A percentile compares a stretch with the other conserved stretches of the same genome.
Conservation (phyloP, 2,329 filamentous ascomycete species). For the Xylariomycetidae sp. region DNA sequence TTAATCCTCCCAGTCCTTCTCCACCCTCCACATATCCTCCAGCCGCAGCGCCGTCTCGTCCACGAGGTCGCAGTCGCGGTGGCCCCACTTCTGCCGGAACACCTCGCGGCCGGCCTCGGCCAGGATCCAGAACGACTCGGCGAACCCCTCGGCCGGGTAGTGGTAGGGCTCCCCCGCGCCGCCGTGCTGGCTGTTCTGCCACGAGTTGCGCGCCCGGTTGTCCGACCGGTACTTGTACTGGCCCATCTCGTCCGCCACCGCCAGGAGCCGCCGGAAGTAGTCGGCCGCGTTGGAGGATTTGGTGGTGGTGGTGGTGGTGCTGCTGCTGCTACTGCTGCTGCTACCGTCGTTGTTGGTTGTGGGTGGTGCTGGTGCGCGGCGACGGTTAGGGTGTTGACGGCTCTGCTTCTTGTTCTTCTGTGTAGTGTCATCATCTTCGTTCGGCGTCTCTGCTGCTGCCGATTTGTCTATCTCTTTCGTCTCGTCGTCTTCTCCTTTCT, state of each 20-base stretch:
- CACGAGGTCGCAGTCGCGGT: constrained; percentile 21
- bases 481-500: constrained; percentile 4
- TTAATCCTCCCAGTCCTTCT: constrained; percentile 22
- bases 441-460: background rate
- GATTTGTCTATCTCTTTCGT: background rate
- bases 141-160: constrained; percentile 41
- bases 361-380: no score
- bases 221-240: constrained; percentile 22
- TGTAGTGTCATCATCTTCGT: background rate
- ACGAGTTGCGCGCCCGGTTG: constrained; percentile 39
- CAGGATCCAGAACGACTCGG: constrained; percentile 37
- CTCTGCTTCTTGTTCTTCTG: background rate
- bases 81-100: constrained; percentile 26
- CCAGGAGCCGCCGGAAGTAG: constrained; percentile 24
- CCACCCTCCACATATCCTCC: constrained; percentile 24
- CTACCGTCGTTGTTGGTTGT: no score
- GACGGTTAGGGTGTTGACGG: no score
- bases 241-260: constrained; percentile 25
- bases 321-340: constrained; percentile 7
- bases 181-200: constrained; percentile 47
- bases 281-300: constrained; percentile 18
- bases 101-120: constrained; percentile 41
- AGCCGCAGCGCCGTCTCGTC: constrained; percentile 21
- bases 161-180: constrained; percentile 50
- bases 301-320: background rate